Percentiles rank a stretch among this genome's conserved stretches.
Evolutionary conservation across 768 basidiomycete species (phyloP).

Genomic region (Boletus barrowsii): DNA sequence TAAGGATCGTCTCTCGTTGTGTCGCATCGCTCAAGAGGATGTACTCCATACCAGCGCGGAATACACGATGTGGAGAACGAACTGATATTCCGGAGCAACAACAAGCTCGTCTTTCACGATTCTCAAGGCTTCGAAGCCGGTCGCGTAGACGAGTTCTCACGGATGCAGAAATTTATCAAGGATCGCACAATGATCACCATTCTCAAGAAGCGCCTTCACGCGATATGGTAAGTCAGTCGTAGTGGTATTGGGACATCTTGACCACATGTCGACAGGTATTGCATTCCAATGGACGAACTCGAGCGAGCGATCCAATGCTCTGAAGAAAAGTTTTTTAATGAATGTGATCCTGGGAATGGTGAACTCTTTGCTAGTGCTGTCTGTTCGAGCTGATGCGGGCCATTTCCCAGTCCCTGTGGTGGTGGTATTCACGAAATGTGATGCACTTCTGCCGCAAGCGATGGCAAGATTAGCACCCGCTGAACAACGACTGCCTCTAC

Average conservation of each 20-base stretch:
- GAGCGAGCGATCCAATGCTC: neutral
- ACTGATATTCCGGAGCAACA: no score
- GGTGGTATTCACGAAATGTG: conserved; percentile 4
- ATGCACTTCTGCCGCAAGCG: neutral
- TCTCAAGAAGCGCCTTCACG: conserved; percentile 7
- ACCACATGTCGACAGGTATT: neutral
- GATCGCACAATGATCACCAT: neutral
- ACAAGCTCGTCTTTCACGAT: conserved; percentile 1
- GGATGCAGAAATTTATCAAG: neutral
- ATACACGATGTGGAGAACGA: conserved; percentile 1
- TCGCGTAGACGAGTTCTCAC: neutral
- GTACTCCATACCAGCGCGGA: neutral
- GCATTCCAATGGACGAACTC: conserved; percentile 7
- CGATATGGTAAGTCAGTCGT: neutral
- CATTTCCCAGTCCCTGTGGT: neutral
- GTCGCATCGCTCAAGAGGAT: neutral
- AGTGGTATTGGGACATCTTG: neutral
- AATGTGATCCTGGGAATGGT: conserved; percentile 1
- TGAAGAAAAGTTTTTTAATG: conserved; percentile 3
- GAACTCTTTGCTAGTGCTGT: neutral
- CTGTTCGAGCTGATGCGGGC: neutral
- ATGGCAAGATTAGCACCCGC: neutral
- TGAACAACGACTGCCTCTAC: neutral
- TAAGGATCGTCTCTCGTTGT: neutral
- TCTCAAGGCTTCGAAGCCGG: conserved; percentile 7